phyloP scores from a whole-genome alignment of 768 basidiomycete species.

The Boletus rubroflammeus region DNA sequence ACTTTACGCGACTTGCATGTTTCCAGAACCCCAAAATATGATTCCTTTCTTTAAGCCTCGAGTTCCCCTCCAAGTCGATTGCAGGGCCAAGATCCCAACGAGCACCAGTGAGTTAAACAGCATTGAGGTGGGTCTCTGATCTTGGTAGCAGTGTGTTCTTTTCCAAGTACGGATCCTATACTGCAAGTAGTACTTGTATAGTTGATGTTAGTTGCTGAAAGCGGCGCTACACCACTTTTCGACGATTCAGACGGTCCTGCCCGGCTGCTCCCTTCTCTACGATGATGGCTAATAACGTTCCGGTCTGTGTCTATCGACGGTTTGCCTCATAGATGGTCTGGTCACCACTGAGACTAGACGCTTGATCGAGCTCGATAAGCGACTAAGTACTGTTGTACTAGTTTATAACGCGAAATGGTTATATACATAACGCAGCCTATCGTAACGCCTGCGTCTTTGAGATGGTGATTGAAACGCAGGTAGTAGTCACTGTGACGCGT shows the following conservation, averaged over 20 bases:
- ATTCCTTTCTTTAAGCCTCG: not conserved
- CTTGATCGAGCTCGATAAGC: not conserved
- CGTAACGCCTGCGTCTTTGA: not conserved
- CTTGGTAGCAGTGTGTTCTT: not conserved
- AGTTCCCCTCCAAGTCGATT: not conserved
- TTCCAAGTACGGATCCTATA: not conserved
- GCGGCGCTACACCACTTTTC: not conserved
- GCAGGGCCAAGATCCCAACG: not conserved
- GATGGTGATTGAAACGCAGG: no score
- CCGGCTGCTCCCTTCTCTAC: no score
- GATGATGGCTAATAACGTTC: no score
- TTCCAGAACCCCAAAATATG: not conserved
- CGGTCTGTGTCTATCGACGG: no score
- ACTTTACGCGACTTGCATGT: slow-evolving; percentile 4
- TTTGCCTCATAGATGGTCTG: no score
- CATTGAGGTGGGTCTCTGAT: not conserved
- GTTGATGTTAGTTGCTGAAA: not conserved
- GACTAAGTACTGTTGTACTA: no score
- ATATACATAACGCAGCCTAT: no score
- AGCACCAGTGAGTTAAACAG: not conserved
- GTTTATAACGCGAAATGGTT: not conserved
- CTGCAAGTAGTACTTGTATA: not conserved
- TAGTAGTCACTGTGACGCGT: no score
- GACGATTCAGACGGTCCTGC: not conserved
- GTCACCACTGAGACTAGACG: no score